Evolutionary conservation across 1,284 basidiomycete species (phyloP), one percentile per base, ranked within the genome.

Genomic region (Cutaneotrichosporon spelunceum): DNA sequence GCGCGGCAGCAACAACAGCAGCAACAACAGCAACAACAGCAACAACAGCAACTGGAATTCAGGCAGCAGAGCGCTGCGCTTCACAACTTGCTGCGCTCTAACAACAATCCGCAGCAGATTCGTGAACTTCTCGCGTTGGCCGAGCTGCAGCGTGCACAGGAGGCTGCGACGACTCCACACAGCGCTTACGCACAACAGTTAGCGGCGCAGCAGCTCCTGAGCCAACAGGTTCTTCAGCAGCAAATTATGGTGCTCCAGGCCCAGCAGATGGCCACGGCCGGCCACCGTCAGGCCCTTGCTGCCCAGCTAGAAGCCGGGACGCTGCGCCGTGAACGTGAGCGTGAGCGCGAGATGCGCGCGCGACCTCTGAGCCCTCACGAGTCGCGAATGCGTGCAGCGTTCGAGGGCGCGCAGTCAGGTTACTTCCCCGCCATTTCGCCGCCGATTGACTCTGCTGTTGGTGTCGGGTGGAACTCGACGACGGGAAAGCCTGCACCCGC

Each of bases 301-400:
- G 66, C 71, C 7, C 70, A 70, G 50, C 65, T 71, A 19, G 70
- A 71, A 56, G 68, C 69, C 1, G 64, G 64, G 4, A 61, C 64
- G 0, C 39, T 66, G 10, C 64, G 64, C 13, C 59, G 64, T 4
- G 64, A 66, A 47, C 50, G 64, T 19, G 64, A 65, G 11, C 61
- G 64, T 24, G 64, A 66, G 48, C 58, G 63, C 3, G 60, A 62
- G 58, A 26, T 47, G 45, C 61, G 58, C 34, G 39, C 55, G 45
- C 61, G 59, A 42, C 59, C 59, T 1, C 48, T 66, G 7, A 66
- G 63, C 56, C 59, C 56, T 3, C 65, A 72, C 47, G 65, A 70
- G 44, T 55, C 64, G 11, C 67, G 69, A 4, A 29, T 71, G 33
- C 63, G 71, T 49, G 68, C 72, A 1, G 61, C 70, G 14, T 72